Evolutionary conservation across 2,329 filamentous ascomycete genomes (phyloP).

Genomic region (Calonectria henricotiae): DNA sequence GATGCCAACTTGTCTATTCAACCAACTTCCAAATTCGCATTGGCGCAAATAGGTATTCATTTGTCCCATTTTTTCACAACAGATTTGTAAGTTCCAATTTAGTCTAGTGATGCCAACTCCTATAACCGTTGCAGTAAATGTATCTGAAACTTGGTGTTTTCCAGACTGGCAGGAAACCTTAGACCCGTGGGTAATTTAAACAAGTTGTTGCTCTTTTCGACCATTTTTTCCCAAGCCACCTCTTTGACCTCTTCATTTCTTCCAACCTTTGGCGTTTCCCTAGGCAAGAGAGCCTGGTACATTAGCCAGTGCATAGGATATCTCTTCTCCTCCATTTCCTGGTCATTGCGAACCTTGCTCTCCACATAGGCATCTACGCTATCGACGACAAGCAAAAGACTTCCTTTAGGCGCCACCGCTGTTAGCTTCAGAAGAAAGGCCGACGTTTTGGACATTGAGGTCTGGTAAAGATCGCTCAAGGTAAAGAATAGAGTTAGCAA

Average conservation of each 20-base stretch:
- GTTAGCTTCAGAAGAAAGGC: not conserved
- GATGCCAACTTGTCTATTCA: too few relatives aligned
- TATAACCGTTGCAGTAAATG: constrained; percentile 9
- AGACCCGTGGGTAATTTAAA: not conserved
- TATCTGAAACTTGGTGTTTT: constrained; percentile 20
- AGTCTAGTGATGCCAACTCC: not conserved
- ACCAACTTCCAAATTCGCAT: too few relatives aligned
- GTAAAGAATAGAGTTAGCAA: not conserved
- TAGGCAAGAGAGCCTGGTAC: constrained; percentile 5
- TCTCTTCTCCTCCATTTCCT: not conserved
- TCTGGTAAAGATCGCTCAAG: constrained; percentile 10
- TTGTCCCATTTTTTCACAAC: too few relatives aligned
- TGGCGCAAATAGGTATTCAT: too few relatives aligned
- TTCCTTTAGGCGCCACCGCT: not conserved
- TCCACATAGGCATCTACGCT: not conserved
- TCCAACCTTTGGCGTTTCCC: not conserved
- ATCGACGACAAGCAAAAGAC: constrained; percentile 11
- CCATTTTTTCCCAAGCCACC: not conserved
- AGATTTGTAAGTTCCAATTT: not conserved
- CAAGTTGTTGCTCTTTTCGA: not conserved
- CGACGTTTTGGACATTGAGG: not conserved
- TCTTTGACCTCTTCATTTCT: not conserved
- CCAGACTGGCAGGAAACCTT: constrained; percentile 5
- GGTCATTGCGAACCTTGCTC: not conserved
- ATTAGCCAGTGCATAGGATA: constrained; percentile 10